Evolutionary conservation across 2,329 filamentous ascomycete genomes (phyloP), one percentile per base, ranked within the genome.

Genomic region (Graphilbum fragrans): DNA sequence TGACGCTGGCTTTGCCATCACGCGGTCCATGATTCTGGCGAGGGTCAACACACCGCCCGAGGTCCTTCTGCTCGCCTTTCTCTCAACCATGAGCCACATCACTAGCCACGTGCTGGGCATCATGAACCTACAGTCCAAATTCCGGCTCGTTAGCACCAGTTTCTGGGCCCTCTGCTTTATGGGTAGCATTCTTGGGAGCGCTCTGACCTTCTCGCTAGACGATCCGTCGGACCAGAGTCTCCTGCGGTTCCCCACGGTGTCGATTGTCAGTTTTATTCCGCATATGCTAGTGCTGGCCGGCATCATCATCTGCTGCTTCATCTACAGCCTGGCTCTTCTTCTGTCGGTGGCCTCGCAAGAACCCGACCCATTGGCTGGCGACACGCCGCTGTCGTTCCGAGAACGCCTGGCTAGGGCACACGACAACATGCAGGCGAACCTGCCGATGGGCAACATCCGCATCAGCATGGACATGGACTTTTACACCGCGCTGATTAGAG

Each of bases 91-190:
- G 67, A 93, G 87, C 55, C 87, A 94, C 55, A 66, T 94, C 20
- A 85, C 81, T 5, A 94, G 87, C 48, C 87, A 94, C 48, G 50
- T 84, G 1, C 65, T 96, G 3, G 90, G 86, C 4, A 71, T 95
- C 1, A 74, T 92, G 43, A 83, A 86, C 43, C 67, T 86, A 22
- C 86, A 94, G 56, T 74, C 82, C 45, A 79, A 70, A 50, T 86
- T 82, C 52, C 77, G 92, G n/a, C 71, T 98, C 8, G 52, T 88
- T 37, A 94, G 83, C 51, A 96, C 92, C 1, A 85, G 79, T 1
- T 76, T 95, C 47, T 96, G 88, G 86, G 90, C 85, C 0, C 57
- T 90, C 23, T 86, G 84, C 52, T 96, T 94, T 57, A 94, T 96
- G 83, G 69, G 69, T 31, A 82, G 83, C 27, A 87, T 96, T 49